A percentile compares a stretch with the other conserved stretches of the same genome.
Evolutionary conservation across 2,329 filamentous ascomycete species (phyloP).

Genomic region (Apiospora phragmitis): DNA sequence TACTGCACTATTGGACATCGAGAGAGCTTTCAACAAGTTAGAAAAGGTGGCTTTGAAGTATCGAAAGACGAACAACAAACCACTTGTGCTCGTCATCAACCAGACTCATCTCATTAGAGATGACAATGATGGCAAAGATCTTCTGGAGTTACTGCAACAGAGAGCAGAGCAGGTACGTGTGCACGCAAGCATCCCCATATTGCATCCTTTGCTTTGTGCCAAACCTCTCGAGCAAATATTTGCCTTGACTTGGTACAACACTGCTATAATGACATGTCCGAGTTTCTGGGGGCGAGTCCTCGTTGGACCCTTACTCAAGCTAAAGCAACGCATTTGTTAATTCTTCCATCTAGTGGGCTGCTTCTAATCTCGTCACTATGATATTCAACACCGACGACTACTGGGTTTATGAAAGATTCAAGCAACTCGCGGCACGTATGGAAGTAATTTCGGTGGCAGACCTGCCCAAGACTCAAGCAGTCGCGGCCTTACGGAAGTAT

Average conservation of each 20-base stretch:
- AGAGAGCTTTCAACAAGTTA: slow-evolving; percentile 94
- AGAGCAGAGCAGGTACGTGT: slow-evolving; percentile 67
- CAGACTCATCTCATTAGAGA: slow-evolving; percentile 89
- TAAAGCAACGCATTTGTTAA: background rate
- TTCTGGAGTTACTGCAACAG: slow-evolving; percentile 93
- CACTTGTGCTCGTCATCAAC: slow-evolving; percentile 92
- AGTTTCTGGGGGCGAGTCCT: background rate
- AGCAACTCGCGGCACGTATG: slow-evolving; percentile 91
- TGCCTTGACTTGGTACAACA: background rate
- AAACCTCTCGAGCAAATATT: background rate
- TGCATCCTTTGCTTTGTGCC: background rate
- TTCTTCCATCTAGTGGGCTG: slow-evolving; percentile 70
- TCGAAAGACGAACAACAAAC: slow-evolving; percentile 60
- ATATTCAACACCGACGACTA: slow-evolving; percentile 98
- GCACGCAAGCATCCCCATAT: background rate
- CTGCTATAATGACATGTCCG: background rate
- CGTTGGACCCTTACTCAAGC: background rate
- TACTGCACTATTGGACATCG: slow-evolving; percentile 90
- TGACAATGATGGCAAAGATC: slow-evolving; percentile 87
- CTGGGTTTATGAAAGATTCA: slow-evolving; percentile 95
- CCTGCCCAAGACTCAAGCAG: slow-evolving; percentile 74
- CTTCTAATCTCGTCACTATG: slow-evolving; percentile 84
- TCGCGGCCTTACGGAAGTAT: slow-evolving; percentile 76
- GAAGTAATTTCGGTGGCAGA: slow-evolving; percentile 87
- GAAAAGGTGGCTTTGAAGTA: slow-evolving; percentile 88